Conservation (phyloP, 176 grass and related monocot species). For the Olyra latifolia region DNA sequence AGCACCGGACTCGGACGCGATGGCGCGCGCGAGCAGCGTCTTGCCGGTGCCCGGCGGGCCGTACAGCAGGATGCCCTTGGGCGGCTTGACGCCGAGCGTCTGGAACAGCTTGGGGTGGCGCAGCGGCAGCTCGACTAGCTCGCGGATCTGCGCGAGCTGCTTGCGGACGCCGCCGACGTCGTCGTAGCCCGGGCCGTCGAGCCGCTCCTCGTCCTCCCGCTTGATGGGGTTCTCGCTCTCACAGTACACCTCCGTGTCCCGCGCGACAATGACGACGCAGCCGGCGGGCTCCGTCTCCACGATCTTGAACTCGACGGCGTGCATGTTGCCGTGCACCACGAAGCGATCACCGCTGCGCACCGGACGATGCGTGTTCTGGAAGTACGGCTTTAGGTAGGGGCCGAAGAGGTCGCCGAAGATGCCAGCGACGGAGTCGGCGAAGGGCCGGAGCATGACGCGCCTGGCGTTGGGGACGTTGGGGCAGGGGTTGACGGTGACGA, state of each 20-base stretch:
- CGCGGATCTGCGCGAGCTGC: slow-evolving; percentile 63
- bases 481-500: slow-evolving; percentile 30
- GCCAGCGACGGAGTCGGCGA: slow-evolving; percentile 38
- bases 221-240: not conserved
- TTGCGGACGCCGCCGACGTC: slow-evolving; percentile 55
- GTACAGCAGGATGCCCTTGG: slow-evolving; percentile 63
- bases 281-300: slow-evolving; percentile 33
- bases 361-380: slow-evolving; percentile 19
- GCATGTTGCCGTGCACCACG: slow-evolving; percentile 45
- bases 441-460: slow-evolving; percentile 4
- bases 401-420: slow-evolving; percentile 43
- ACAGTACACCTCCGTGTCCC: slow-evolving; percentile 17
- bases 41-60: slow-evolving; percentile 59
- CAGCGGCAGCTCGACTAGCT: slow-evolving; percentile 62
- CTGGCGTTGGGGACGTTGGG: not conserved
- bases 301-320: slow-evolving; percentile 56
- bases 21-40: slow-evolving; percentile 62
- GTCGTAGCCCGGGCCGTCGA: slow-evolving; percentile 61
- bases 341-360: slow-evolving; percentile 49
- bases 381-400: slow-evolving; percentile 52
- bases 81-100: slow-evolving; percentile 51
- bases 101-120: slow-evolving; percentile 56
- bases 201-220: slow-evolving; percentile 57
- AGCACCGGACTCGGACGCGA: slow-evolving; percentile 53
- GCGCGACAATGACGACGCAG: slow-evolving; percentile 15